phyloP scores from a whole-genome alignment of 164 flowering plant species.

The Nymphaea colorata region DNA sequence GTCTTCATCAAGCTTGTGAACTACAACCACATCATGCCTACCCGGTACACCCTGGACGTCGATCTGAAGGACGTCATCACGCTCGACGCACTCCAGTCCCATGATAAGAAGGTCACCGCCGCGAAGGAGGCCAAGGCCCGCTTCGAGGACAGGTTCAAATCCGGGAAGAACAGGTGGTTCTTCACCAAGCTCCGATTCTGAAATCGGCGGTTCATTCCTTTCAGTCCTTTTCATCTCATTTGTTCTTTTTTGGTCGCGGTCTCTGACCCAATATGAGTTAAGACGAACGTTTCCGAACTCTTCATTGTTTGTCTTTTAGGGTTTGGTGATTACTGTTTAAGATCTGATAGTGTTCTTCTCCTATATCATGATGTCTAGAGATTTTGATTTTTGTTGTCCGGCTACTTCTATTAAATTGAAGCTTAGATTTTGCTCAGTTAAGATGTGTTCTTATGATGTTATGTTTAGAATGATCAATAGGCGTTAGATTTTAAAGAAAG shows the following conservation, averaged over 20 bases:
- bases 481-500: too few species aligned
- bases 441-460: too few species aligned
- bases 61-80: conserved; percentile 36
- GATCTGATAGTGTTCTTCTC: too few species aligned
- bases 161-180: conserved; percentile 30
- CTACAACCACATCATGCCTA: conserved; percentile 40
- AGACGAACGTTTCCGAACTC: neutral
- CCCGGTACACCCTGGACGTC: conserved; percentile 44
- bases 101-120: conserved; percentile 19
- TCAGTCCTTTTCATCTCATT: conserved; percentile 4
- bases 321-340: neutral
- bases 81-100: conserved; percentile 8
- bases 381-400: neutral
- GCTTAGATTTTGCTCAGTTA: too few species aligned
- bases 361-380: neutral
- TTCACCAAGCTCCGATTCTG: conserved; percentile 25
- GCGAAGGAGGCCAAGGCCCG: conserved; percentile 19
- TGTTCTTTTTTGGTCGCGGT: neutral
- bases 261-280: neutral
- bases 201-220: neutral
- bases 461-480: too few species aligned
- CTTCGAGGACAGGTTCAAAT: conserved; percentile 24
- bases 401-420: neutral
- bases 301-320: neutral
- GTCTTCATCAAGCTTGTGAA: conserved; percentile 21